Evolutionary conservation across 345 rosid species (phyloP).

Genomic region (Litchi chinensis): DNA sequence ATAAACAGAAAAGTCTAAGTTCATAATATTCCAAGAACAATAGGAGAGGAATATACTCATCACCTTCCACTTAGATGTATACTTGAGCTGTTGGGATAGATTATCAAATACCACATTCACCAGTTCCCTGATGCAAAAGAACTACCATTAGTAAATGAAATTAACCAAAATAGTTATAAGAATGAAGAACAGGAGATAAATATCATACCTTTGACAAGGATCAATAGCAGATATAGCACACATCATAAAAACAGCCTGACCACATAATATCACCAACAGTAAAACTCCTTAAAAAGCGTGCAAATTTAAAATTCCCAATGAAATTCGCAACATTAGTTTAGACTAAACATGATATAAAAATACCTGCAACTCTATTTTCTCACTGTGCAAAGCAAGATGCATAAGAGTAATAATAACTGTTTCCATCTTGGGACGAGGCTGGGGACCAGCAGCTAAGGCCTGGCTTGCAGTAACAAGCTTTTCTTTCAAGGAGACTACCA

Average conservation of each 20-base stretch:
- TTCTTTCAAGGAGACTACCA: constrained; percentile 68
- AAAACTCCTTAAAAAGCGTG: neutral
- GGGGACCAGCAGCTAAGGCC: constrained; percentile 77
- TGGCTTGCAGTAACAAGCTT: constrained; percentile 71
- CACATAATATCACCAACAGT: constrained; percentile 16
- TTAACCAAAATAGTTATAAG: neutral
- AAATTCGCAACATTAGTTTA: constrained; percentile 15
- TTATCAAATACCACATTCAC: constrained; percentile 64
- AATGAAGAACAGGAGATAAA: neutral
- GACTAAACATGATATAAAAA: constrained; percentile 14
- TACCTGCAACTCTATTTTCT: constrained; percentile 85
- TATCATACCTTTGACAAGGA: constrained; percentile 72
- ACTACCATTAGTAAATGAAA: neutral
- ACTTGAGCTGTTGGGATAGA: constrained; percentile 73
- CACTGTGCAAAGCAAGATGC: constrained; percentile 92
- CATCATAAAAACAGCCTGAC: constrained; percentile 89
- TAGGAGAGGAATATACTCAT: constrained; percentile 13
- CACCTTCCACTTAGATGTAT: constrained; percentile 80
- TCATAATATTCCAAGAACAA: neutral
- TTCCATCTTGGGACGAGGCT: constrained; percentile 67
- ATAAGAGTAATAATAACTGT: constrained; percentile 75
- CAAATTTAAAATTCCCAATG: neutral
- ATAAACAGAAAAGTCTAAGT: constrained; percentile 5
- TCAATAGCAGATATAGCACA: constrained; percentile 79
- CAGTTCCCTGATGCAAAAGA: constrained; percentile 68